phyloP scores from a whole-genome alignment of 2,329 filamentous ascomycete genomes.

The Tolypocladium tropicale region DNA sequence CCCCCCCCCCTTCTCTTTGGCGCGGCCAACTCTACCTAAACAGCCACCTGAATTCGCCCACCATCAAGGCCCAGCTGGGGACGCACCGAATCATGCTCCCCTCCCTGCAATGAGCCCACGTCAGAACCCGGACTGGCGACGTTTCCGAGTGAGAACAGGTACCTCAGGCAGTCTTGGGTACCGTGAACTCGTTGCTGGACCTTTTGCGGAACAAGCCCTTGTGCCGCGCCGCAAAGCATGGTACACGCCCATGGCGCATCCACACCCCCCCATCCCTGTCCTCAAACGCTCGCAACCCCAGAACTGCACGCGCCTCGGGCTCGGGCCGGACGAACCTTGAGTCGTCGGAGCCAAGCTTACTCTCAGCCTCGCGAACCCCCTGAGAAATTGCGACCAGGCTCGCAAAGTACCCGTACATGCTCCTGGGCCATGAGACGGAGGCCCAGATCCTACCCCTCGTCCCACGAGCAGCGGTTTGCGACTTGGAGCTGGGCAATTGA shows the following conservation, averaged over 20 bases:
- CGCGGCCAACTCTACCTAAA: too few species aligned
- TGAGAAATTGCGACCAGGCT: too few species aligned
- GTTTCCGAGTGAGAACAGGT: too few species aligned
- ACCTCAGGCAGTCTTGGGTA: too few species aligned
- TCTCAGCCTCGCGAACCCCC: neutral
- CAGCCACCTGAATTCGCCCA: neutral
- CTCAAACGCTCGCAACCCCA: neutral
- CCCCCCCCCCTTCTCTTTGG: too few species aligned
- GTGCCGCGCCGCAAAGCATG: too few species aligned
- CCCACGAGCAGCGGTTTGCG: neutral
- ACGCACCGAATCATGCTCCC: neutral
- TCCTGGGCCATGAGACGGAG: neutral
- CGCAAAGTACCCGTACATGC: too few species aligned
- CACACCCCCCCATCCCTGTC: neutral
- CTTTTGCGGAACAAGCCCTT: too few species aligned
- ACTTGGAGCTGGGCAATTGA: too few species aligned
- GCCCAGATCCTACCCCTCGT: neutral
- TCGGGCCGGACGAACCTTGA: constrained; percentile 3
- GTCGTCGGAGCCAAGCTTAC: neutral
- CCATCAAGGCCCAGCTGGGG: neutral
- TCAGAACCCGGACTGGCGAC: neutral
- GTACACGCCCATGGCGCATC: neutral
- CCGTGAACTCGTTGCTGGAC: too few species aligned
- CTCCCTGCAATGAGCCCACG: neutral
- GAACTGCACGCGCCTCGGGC: neutral